Percentiles rank a stretch among this genome's conserved stretches.
Conservation (phyloP, 208 protist genomes). For the Wallacemonas collosoma region DNA sequence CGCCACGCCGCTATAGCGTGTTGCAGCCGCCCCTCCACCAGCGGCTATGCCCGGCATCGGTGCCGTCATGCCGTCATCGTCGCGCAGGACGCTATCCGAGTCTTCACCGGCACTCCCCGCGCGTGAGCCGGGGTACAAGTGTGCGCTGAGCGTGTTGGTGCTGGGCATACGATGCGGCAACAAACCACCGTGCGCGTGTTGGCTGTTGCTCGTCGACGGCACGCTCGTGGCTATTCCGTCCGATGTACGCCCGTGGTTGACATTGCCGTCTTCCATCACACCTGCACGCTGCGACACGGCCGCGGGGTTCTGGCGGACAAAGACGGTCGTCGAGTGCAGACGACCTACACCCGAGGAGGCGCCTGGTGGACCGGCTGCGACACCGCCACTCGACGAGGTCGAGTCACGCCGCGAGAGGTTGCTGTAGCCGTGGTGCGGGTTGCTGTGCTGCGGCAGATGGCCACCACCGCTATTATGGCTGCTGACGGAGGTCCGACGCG, state of each 20-base stretch:
- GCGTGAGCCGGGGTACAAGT: not conserved
- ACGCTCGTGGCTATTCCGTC: not conserved
- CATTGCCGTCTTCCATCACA: not conserved
- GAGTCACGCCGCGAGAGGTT: conserved; percentile 6
- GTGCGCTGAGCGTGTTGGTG: conserved; percentile 6
- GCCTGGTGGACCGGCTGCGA: no score
- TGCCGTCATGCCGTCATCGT: not conserved
- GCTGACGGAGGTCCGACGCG: conserved; percentile 10
- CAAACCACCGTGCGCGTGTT: not conserved
- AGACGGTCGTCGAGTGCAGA: conserved; percentile 8
- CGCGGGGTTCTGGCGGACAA: conserved; percentile 6
- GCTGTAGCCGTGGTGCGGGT: no score
- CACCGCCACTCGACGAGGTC: not conserved
- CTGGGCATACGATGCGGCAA: conserved; percentile 8
- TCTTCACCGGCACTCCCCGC: conserved; percentile 8
- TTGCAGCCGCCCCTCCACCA: no score
- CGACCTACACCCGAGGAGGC: not conserved
- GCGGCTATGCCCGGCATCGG: no score
- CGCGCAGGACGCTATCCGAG: conserved; percentile 4
- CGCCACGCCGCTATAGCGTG: no score
- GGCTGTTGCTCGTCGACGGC: not conserved
- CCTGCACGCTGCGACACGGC: not conserved
- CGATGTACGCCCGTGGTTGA: not conserved
- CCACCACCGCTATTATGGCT: not conserved
- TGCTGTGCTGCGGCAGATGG: not conserved